Conservation (phyloP, 2,329 filamentous ascomycete species). For the Cladophialophora carrionii region DNA sequence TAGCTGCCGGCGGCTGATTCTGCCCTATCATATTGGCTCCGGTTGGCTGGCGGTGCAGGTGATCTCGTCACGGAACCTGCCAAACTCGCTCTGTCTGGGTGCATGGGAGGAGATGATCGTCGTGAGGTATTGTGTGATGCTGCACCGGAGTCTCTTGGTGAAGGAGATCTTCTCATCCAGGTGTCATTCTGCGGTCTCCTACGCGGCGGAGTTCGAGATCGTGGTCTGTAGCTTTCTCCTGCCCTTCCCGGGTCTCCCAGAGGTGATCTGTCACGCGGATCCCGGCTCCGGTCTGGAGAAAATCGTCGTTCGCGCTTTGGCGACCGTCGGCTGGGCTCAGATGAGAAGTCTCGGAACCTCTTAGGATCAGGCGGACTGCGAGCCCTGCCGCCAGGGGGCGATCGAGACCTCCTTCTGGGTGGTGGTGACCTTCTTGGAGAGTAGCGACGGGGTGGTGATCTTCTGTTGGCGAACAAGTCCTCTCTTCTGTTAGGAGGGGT, state of each 20-base stretch:
- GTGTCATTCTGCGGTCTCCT: conserved; percentile 53
- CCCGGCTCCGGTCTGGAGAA: conserved; percentile 40
- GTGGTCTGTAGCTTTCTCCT: conserved; percentile 49
- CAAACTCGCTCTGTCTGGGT: conserved; percentile 57
- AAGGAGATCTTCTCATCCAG: conserved; percentile 60
- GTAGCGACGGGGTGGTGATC: conserved; percentile 47
- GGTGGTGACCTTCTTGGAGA: conserved; percentile 50
- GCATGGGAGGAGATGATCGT: conserved; percentile 63
- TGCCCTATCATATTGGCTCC: conserved; percentile 32
- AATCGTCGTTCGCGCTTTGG: conserved; percentile 44
- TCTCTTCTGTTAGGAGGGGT: conserved; percentile 49
- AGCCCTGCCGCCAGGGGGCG: conserved; percentile 44
- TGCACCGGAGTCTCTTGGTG: conserved; percentile 55
- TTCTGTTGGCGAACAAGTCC: conserved; percentile 43
- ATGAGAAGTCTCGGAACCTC: conserved; percentile 45
- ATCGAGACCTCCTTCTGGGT: conserved; percentile 46
- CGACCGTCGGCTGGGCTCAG: conserved; percentile 41
- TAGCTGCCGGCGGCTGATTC: conserved; percentile 29
- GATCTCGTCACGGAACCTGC: conserved; percentile 39
- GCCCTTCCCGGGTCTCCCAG: conserved; percentile 34
- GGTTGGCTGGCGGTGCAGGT: conserved; percentile 31
- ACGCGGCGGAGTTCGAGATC: conserved; percentile 55
- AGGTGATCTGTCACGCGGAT: conserved; percentile 39
- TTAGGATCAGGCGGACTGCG: conserved; percentile 43
- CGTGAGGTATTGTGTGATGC: conserved; percentile 62